Conservation (phyloP, 2,329 filamentous ascomycete species). For the Venturiaceae sp. region DNA sequence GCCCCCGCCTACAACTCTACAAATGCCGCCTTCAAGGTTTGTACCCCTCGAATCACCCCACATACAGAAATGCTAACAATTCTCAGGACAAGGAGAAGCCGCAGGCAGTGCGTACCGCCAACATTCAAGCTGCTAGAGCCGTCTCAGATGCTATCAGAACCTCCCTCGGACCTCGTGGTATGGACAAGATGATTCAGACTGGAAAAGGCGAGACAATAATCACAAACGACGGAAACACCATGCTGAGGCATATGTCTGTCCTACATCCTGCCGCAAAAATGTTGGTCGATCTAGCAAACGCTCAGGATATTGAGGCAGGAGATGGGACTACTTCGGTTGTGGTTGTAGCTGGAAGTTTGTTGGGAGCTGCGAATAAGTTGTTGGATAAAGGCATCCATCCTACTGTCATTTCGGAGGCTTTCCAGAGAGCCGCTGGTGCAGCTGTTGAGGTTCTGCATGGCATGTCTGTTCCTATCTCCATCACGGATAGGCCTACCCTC, state of each 20-base stretch:
- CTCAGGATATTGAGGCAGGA: conserved; percentile 96
- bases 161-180: conserved; percentile 88
- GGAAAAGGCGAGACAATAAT: conserved; percentile 97
- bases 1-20: conserved; percentile 17
- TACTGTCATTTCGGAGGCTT: conserved; percentile 93
- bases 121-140: conserved; percentile 95
- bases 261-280: conserved; percentile 99
- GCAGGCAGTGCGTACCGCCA: conserved; percentile 87
- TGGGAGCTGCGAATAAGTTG: conserved; percentile 87
- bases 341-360: conserved; percentile 89
- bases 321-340: conserved; percentile 98
- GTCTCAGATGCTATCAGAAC: conserved; percentile 97
- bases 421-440: conserved; percentile 85
- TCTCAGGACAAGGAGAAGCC: conserved; percentile 88
- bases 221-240: conserved; percentile 98
- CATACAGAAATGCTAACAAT: conserved; percentile 25
- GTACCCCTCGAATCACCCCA: background rate
- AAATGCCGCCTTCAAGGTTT: conserved; percentile 59
- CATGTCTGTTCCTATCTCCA: conserved; percentile 89
- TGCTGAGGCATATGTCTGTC: conserved; percentile 98
- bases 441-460: conserved; percentile 84
- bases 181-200: conserved; percentile 99
- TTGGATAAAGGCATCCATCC: conserved; percentile 90
- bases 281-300: conserved; percentile 93
- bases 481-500: conserved; percentile 79